A percentile compares a stretch with the other conserved stretches of the same genome.
Evolutionary conservation across 2,329 filamentous ascomycete genomes (phyloP).

Genomic region (Helotiales sp.): DNA sequence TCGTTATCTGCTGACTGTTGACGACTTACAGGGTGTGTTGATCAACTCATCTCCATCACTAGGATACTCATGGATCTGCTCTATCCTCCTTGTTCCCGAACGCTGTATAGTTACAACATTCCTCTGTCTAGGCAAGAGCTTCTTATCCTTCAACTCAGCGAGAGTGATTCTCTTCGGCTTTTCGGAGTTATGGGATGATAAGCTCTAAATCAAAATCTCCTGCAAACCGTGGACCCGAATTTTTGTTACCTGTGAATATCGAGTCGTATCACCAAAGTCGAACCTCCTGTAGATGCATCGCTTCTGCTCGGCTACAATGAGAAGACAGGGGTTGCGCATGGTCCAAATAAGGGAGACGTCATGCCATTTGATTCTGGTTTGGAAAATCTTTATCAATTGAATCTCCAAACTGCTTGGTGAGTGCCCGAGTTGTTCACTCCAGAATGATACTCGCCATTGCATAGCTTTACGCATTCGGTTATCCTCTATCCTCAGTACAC

Average conservation of each 20-base stretch:
- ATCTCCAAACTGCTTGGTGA: background rate
- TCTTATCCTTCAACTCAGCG: conserved; percentile 64
- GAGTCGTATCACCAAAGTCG: background rate
- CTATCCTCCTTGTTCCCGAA: conserved; percentile 69
- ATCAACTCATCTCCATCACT: conserved; percentile 68
- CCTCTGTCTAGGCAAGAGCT: conserved; percentile 60
- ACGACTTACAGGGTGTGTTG: conserved; percentile 42
- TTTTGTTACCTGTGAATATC: background rate
- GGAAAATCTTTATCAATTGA: background rate
- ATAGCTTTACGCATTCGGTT: background rate
- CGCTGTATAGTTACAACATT: conserved; percentile 68
- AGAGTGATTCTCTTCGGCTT: conserved; percentile 59
- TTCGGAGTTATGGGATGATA: background rate
- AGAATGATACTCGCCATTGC: conserved; percentile 21
- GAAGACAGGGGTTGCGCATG: background rate
- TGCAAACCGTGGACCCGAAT: background rate
- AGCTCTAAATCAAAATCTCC: background rate
- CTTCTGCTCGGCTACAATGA: background rate
- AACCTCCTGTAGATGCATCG: background rate
- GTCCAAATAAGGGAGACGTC: background rate
- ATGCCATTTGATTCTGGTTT: background rate
- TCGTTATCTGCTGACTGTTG: too few species aligned
- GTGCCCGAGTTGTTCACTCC: conserved; percentile 34
- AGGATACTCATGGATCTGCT: conserved; percentile 68
- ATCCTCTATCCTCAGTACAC: too few species aligned